Evolutionary conservation across 2,329 filamentous ascomycete species (phyloP), one percentile per base, ranked within the genome.

Genomic region (Hypoxylon sp.): DNA sequence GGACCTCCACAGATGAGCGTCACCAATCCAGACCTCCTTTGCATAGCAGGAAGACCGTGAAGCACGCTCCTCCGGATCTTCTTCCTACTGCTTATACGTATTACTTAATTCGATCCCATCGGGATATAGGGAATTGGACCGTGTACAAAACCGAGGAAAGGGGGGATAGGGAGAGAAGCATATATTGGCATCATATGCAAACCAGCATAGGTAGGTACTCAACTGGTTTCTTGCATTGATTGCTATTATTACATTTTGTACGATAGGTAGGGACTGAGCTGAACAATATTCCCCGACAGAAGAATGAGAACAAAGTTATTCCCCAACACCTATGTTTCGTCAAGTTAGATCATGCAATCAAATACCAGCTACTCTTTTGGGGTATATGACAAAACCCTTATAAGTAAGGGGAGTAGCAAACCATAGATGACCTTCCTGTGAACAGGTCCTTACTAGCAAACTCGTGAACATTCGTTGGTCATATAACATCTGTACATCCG

Each of bases 211-310:
- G n/a, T n/a, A n/a, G n/a, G n/a, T n/a, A n/a, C 20, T 43, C 42
- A 43, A 15, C 40, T n/a, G n/a, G n/a, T 23, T 55, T 55, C 36
- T 47, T 47, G 5, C 34, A 31, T 38, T 43, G 23, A 38, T 25
- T 15, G 13, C 16, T 25, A 45, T 49, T n/a, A n/a, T n/a, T n/a
- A n/a, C n/a, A n/a, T n/a, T n/a, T 40, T 50, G 35, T 55, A 55
- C 16, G 9, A 45, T 42, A 55, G n/a, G 45, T n/a, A n/a, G n/a
- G n/a, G n/a, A n/a, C n/a, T n/a, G n/a, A n/a, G 44, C 17, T n/a
- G n/a, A 37, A 6, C 7, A 25, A 25, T 29, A 19, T 26, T 23
- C 41, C 20, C n/a, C 25, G 31, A 34, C 15, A 23, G 13, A 37
- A 25, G 36, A 32, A 25, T 13, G 36, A 15, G 35, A 43, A 21